Base-by-base conservation (phyloP, 164 flowering plant genomes). In the Stephania japonica region DNA sequence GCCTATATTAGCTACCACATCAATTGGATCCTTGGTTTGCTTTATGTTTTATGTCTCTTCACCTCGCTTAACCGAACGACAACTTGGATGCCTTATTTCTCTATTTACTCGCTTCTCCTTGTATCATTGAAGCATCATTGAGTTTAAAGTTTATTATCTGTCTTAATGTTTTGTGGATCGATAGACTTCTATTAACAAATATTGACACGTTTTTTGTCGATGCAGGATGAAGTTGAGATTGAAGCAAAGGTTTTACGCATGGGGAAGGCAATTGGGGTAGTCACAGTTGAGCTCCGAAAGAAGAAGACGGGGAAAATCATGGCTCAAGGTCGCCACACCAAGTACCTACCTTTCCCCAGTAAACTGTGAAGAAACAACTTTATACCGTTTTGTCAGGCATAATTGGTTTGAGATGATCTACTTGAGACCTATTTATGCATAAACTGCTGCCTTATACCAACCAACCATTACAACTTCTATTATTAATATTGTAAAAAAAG, bases 301-400 rank as follows among this genome's bases (percentile, higher is more conserved):
- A 94, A 92, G 73, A 77, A 73, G 72, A 89, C 85, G 6, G 94
- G 97, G 23, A 94, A 87, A 76, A 77, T 88, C 41, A 56, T 94
- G 73, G 98, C 97, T 61, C 94, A 87, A 74, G 97, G 98, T 6
- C 91, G 97, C 18, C 96, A 89, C 76, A 90, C 98, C 67, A 92
- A 88, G 83, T 89, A 87, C 79, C 84, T 94, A 62, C 77, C 86
- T 62, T 72, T 84, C 50, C 16, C 84, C 13, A 91, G 94, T 81
- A 94, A 91, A 81, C 42, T 92, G 70, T 91, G 79, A 87, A 70
- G 24, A 23, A 47, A 27, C 11, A 47, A 16, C 53, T 4, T 0
- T 9, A 9, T 16, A 32, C 53, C 53, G 10, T 47, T 47, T 47
- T 9, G 13, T 16, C 53, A 9, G 14, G 4, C 10, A 16, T 7